Base-by-base conservation (phyloP, 2,329 filamentous ascomycete species). In the Xylaria sp. region DNA sequence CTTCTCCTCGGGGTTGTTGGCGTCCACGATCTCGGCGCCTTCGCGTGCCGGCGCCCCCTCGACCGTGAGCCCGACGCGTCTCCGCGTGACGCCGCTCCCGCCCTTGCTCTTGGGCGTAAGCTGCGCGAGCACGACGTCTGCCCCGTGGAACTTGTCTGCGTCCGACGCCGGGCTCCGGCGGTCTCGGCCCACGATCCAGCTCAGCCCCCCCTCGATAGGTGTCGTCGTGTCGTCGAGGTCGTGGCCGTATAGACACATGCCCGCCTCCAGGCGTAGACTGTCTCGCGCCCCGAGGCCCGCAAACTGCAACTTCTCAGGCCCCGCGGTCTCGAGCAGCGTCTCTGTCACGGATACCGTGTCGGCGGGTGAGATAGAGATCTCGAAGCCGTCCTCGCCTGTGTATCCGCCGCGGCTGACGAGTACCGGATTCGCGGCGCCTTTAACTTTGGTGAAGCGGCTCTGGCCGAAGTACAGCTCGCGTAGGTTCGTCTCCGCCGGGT, bases 211-310 rank as follows among this genome's bases (percentile, higher is more conserved):
- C 79, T 89, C 87, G 69, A 86, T 85, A 17, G 86, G 86, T 17
- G 86, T 88, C 20, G 85, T 88, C n/a, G 80, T 79, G 77, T 97
- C 95, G 78, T 96, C 90, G 42, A 99, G 87, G 79, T 99, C 96
- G 81, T 98, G 93, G n/a, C 96, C 96, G 81, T 99, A 99, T n/a
- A 99, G 86, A 80, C 96, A 99, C 95, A 99, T 97, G 68, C 96
- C 96, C 0, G 96, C 96, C 82, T 99, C 96, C 33, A 99, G 89
- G 53, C 96, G 90, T 66, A 99, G 88, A 68, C 92, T 96, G 80
- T 99, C 96, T 70, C 96, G 89, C 2, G 96, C 93, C 10, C 94
- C 96, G 0, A 99, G 87, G 2, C 96, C 96, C 1, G 95, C 94
- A 51, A 97, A 87, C 75, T 91, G 90, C 17, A 97, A 83, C 58